These are phyloP conservation scores for Goffeauzyma gilvescens DNA, from an alignment of 768 basidiomycete genomes.

Conservation along the genomic window DNA sequence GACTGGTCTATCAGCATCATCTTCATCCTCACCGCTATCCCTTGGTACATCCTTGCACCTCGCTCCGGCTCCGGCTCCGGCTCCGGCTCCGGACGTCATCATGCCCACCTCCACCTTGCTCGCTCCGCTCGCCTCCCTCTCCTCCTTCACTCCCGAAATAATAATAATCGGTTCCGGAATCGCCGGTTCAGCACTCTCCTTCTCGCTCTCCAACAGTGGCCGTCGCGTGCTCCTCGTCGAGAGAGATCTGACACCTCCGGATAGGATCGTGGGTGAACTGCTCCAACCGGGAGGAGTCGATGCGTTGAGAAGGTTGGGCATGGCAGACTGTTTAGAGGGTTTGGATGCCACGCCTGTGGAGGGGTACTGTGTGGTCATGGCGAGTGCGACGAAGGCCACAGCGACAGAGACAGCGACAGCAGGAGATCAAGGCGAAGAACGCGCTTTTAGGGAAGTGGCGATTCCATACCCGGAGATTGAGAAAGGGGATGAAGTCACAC, in stretches of 20 bases:
- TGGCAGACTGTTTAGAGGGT: constrained; percentile 56
- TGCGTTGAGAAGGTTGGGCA: constrained; percentile 56
- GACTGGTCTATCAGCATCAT: too few species aligned
- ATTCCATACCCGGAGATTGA: constrained; percentile 58
- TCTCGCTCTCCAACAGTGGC: constrained; percentile 53
- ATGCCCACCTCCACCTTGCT: too few species aligned
- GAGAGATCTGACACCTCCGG: constrained; percentile 75
- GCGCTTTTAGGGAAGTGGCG: constrained; percentile 52
- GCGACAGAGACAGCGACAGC: too few species aligned
- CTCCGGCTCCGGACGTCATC: too few species aligned
- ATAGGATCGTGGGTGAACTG: constrained; percentile 92
- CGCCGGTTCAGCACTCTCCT: constrained; percentile 70
- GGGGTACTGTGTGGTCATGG: constrained; percentile 70
- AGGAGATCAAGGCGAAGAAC: constrained; percentile 14
- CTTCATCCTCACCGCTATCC: too few species aligned
- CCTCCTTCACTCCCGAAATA: constrained; percentile 29
- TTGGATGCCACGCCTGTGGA: constrained; percentile 67
- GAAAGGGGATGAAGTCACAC: constrained; percentile 8
- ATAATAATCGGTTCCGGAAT: constrained; percentile 84
- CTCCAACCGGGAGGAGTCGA: constrained; percentile 79
- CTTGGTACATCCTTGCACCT: too few species aligned
- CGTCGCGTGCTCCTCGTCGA: constrained; percentile 70
- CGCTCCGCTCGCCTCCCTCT: too few species aligned
- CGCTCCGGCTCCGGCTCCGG: too few species aligned
- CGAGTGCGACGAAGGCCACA: too few species aligned